Base-by-base conservation (phyloP, 495 filamentous ascomycete genomes). In the Penicillium verhagenii region DNA sequence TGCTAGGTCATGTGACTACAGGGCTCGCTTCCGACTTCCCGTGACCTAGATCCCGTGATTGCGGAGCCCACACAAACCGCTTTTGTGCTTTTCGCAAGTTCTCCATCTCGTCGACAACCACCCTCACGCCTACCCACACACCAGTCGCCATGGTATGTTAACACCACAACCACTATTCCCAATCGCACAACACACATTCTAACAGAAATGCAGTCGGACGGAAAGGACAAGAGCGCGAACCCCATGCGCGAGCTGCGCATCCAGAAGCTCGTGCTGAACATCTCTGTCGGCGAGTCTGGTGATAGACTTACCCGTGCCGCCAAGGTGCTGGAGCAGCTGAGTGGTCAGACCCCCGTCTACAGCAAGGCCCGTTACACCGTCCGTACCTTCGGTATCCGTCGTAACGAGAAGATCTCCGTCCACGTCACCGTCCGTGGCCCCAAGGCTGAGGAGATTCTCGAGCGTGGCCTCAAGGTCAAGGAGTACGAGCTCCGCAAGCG, bases 391-490 rank as follows among this genome's bases (percentile, higher is more conserved):
- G 95, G 95, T 87, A 99, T 99, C 84, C 93, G 95, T 73, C 91
- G 94, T 89, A 97, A 98, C 86, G 94, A 98, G 77, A 98, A 97
- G 88, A 97, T 98, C 70, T 83, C 95, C 61, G 95, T 99, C 55
- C 95, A 99, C 81, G 95, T 99, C 72, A 99, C 95, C 73, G 92
- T 99, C 79, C 94, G 95, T 72, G 95, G 95, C 65, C 91, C 95
- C 79, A 99, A 99, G 86, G 95, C 95, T 57, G 95, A 99, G 86
- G 95, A 99, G 80, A 99, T 99, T 71, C 86, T 99, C 70, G 95
- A 99, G 89, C 92, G 95, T 82, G 95, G 95, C 71, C 86, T 99
- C 67, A 97, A 97, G 86, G 95, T 99, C 84, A 99, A 99, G 91
- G 94, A 98, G 80, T 99, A 97, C 82, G 95, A 99, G 77, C 80